Percentiles rank a stretch among this genome's conserved stretches.
Conservation (phyloP, 1,284 basidiomycete genomes). For the Amylostereum areolatum region DNA sequence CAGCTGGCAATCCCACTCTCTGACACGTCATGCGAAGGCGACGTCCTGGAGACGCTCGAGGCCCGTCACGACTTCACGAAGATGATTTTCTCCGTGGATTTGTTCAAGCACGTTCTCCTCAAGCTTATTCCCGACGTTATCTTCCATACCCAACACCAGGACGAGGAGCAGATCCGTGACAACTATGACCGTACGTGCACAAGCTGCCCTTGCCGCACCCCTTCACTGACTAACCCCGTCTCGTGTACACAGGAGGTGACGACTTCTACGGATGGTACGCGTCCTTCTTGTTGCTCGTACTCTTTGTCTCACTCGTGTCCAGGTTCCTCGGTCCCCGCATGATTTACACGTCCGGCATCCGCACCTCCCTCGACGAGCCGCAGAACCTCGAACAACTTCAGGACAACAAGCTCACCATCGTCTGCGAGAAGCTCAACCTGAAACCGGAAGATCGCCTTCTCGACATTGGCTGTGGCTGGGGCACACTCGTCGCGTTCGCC, state of each 20-base stretch:
- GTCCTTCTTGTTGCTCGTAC: background rate
- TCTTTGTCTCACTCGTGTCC: constrained; percentile 5
- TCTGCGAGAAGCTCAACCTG: constrained; percentile 92
- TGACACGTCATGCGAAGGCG: constrained; percentile 46
- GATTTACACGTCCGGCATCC: constrained; percentile 96
- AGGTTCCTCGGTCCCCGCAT: constrained; percentile 94
- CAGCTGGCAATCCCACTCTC: constrained; percentile 7
- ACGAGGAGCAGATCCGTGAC: constrained; percentile 93
- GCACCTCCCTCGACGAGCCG: constrained; percentile 63
- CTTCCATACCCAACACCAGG: constrained; percentile 85
- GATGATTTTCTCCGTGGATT: constrained; percentile 80
- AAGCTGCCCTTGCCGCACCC: constrained; percentile 5
- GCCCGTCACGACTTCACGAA: constrained; percentile 94
- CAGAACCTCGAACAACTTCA: constrained; percentile 95
- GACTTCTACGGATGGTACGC: constrained; percentile 87
- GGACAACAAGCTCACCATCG: constrained; percentile 95
- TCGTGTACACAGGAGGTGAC: constrained; percentile 56
- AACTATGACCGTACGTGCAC: constrained; percentile 83
- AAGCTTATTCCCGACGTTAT: constrained; percentile 91
- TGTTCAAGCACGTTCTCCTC: constrained; percentile 93
- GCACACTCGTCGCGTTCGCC: constrained; percentile 90
- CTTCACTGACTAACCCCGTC: constrained; percentile 14
- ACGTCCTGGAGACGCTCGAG: constrained; percentile 91
- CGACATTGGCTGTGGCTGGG: constrained; percentile 98
- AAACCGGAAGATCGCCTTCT: constrained; percentile 77